phyloP scores from a whole-genome alignment of 495 filamentous ascomycete species.

The Aspergillus panamensis region DNA sequence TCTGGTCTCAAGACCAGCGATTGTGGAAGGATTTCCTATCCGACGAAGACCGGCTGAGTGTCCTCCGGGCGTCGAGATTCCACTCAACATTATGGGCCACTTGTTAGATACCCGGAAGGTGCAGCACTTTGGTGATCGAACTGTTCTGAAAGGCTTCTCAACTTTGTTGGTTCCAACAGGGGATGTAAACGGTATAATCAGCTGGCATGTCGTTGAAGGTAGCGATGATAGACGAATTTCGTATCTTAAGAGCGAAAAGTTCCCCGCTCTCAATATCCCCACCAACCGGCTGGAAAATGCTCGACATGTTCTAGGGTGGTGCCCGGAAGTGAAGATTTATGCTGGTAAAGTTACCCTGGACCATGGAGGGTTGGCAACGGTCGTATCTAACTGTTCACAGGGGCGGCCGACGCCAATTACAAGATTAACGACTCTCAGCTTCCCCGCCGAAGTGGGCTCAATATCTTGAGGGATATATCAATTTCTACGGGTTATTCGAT shows the following conservation, averaged over 20 bases:
- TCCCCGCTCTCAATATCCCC: neutral
- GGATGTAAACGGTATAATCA: slow-evolving; percentile 14
- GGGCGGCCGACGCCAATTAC: slow-evolving; percentile 4
- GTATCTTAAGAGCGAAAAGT: slow-evolving; percentile 12
- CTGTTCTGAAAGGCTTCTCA: slow-evolving; percentile 32
- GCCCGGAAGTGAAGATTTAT: slow-evolving; percentile 13
- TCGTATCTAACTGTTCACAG: neutral
- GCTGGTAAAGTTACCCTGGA: slow-evolving; percentile 1
- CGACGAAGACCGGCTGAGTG: slow-evolving; percentile 5
- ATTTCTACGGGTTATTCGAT: slow-evolving; percentile 4
- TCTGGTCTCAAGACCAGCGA: slow-evolving; percentile 32
- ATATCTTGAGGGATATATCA: neutral
- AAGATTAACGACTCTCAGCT: slow-evolving; percentile 9
- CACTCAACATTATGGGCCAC: slow-evolving; percentile 16
- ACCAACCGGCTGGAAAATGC: slow-evolving; percentile 10
- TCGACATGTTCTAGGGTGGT: slow-evolving; percentile 22
- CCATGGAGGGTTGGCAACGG: neutral
- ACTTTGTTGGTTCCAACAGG: slow-evolving; percentile 26
- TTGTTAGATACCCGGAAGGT: slow-evolving; percentile 6
- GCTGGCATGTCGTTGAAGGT: slow-evolving; percentile 28
- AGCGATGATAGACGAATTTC: slow-evolving; percentile 17
- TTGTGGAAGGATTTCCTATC: slow-evolving; percentile 36
- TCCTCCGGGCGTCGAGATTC: slow-evolving; percentile 24
- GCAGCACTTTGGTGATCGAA: slow-evolving; percentile 7
- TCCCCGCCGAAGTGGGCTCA: neutral